Evolutionary conservation across 176 grass and related monocot species (phyloP).

Genomic region (Dendrocalamus sinicus): DNA sequence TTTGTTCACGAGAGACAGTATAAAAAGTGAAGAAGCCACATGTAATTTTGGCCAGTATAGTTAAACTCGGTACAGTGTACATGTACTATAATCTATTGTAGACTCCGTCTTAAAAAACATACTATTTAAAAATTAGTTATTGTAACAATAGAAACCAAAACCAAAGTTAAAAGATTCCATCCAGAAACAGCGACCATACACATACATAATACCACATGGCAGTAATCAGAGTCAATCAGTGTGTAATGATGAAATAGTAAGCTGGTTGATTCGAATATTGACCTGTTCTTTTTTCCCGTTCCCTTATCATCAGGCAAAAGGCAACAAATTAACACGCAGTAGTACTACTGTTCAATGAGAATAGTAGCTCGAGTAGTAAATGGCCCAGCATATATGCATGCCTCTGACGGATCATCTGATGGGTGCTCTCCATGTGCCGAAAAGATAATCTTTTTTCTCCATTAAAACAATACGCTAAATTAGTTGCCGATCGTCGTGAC

Average conservation of each 20-base stretch:
- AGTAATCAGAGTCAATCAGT: not conserved
- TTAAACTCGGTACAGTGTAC: too few species aligned
- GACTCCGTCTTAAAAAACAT: too few species aligned
- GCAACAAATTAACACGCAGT: not conserved
- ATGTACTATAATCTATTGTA: too few species aligned
- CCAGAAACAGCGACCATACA: not conserved
- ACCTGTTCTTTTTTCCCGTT: not conserved
- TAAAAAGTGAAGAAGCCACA: too few species aligned
- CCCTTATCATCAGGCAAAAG: not conserved
- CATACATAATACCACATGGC: not conserved
- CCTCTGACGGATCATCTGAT: not conserved
- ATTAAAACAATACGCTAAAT: constrained; percentile 35
- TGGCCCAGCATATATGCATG: not conserved
- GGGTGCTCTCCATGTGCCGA: constrained; percentile 40
- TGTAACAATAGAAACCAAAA: too few species aligned
- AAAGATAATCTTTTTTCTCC: constrained; percentile 6
- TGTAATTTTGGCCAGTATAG: too few species aligned
- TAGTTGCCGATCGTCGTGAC: constrained; percentile 14
- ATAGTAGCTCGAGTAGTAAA: not conserved
- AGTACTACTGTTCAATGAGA: not conserved
- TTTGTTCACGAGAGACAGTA: too few species aligned
- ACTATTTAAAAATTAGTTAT: too few species aligned
- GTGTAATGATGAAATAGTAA: constrained; percentile 15
- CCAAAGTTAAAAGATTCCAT: too few species aligned
- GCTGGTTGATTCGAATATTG: not conserved